phyloP scores from a whole-genome alignment of 768 basidiomycete species.

The Rhodotorula taiwanensis region DNA sequence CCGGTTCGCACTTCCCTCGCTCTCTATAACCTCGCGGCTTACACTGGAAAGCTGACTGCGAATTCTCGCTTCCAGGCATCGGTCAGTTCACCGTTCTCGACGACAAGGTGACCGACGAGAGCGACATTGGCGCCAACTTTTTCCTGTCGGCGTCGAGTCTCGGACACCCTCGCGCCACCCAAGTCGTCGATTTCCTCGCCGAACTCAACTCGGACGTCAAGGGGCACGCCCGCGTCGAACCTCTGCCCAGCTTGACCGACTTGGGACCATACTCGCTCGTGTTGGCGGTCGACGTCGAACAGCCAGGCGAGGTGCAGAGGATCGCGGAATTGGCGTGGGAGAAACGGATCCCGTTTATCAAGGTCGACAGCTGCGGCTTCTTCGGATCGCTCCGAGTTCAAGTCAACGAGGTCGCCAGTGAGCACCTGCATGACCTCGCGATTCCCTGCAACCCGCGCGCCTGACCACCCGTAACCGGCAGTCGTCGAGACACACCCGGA shows the following conservation, averaged over 20 bases:
- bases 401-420: constrained; percentile 75
- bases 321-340: constrained; percentile 48
- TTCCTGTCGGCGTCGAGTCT: constrained; percentile 76
- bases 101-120: constrained; percentile 53
- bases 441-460: no score
- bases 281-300: constrained; percentile 72
- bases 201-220: constrained; percentile 87
- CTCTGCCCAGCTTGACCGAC: constrained; percentile 3
- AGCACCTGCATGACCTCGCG: no score
- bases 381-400: constrained; percentile 82
- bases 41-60: background rate
- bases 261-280: constrained; percentile 66
- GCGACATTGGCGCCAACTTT: constrained; percentile 93
- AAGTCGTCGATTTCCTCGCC: constrained; percentile 65
- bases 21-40: background rate
- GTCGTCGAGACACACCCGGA: constrained; percentile 79
- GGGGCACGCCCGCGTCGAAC: constrained; percentile 55
- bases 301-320: constrained; percentile 52
- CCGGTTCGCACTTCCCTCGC: constrained; percentile 52
- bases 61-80: constrained; percentile 53
- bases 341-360: constrained; percentile 56
- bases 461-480: constrained; percentile 47
- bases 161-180: constrained; percentile 68
- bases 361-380: constrained; percentile 80
- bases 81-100: constrained; percentile 94